phyloP scores from a whole-genome alignment of 2,329 filamentous ascomycete genomes.

The Chaetoscypha palmicola region DNA sequence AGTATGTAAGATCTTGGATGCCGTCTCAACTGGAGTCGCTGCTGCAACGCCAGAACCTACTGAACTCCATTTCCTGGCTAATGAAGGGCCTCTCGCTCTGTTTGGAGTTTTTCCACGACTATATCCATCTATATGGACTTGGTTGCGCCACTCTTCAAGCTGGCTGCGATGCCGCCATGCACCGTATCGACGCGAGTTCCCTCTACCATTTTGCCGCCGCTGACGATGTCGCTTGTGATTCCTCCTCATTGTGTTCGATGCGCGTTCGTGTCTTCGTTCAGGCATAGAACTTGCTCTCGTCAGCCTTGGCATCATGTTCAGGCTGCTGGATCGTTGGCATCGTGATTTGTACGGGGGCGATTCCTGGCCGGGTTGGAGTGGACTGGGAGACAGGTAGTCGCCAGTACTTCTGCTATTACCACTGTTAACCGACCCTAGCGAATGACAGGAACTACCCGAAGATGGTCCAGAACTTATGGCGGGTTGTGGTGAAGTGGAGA shows the following conservation, averaged over 20 bases:
- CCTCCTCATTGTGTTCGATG: not conserved
- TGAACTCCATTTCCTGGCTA: conserved; percentile 24
- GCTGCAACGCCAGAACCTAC: too few relatives aligned
- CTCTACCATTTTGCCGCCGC: not conserved
- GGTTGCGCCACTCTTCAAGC: too few relatives aligned
- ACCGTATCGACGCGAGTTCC: conserved; percentile 8
- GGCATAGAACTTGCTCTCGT: not conserved
- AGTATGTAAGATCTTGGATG: conserved; percentile 4
- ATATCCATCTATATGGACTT: too few relatives aligned
- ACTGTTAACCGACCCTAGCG: too few relatives aligned
- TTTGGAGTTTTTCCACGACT: too few relatives aligned
- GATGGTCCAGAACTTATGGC: not conserved
- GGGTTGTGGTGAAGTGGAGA: not conserved
- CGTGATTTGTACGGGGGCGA: not conserved
- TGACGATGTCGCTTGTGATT: not conserved
- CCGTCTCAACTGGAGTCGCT: conserved; percentile 20
- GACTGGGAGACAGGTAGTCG: not conserved
- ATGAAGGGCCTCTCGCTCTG: not conserved
- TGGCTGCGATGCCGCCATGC: too few relatives aligned
- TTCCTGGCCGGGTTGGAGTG: not conserved
- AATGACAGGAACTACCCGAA: not conserved
- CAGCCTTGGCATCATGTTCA: not conserved
- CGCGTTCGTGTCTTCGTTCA: not conserved
- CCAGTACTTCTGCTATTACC: not conserved
- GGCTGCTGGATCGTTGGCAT: not conserved